phyloP scores from a whole-genome alignment of 2,329 filamentous ascomycete species.

The Colletotrichum sansevieriae region DNA sequence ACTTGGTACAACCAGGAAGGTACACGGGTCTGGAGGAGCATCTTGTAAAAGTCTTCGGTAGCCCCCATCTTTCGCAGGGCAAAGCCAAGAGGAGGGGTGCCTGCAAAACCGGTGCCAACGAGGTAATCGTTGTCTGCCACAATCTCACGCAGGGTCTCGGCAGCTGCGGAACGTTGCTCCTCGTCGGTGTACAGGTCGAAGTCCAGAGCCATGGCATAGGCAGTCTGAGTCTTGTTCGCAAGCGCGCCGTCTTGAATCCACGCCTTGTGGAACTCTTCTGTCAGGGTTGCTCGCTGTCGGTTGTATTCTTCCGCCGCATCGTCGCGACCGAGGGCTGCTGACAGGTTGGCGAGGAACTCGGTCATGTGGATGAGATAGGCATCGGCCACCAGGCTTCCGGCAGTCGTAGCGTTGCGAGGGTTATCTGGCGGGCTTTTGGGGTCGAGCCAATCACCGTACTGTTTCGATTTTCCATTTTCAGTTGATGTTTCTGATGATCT shows the following conservation, averaged over 20 bases:
- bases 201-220: conserved; percentile 52
- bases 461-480: too few relatives aligned
- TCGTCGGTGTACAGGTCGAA: conserved; percentile 51
- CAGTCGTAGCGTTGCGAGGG: conserved; percentile 55
- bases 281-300: conserved; percentile 43
- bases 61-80: conserved; percentile 48
- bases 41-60: conserved; percentile 57
- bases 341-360: conserved; percentile 52
- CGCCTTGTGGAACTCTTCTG: conserved; percentile 47
- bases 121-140: conserved; percentile 50
- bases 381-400: conserved; percentile 58
- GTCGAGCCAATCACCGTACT: conserved; percentile 62
- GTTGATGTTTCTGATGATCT: too few relatives aligned
- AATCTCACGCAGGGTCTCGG: conserved; percentile 49
- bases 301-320: conserved; percentile 46
- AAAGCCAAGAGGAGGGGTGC: conserved; percentile 55
- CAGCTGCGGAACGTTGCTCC: conserved; percentile 44
- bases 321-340: conserved; percentile 47
- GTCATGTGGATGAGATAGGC: conserved; percentile 61
- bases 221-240: conserved; percentile 56
- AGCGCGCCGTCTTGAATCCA: conserved; percentile 51
- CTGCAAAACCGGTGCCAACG: conserved; percentile 59
- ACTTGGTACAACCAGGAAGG: conserved; percentile 65
- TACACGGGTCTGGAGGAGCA: conserved; percentile 60
- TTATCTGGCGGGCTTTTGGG: conserved; percentile 57